Conservation (phyloP, 1,284 basidiomycete species). For the Tremellales sp. region DNA sequence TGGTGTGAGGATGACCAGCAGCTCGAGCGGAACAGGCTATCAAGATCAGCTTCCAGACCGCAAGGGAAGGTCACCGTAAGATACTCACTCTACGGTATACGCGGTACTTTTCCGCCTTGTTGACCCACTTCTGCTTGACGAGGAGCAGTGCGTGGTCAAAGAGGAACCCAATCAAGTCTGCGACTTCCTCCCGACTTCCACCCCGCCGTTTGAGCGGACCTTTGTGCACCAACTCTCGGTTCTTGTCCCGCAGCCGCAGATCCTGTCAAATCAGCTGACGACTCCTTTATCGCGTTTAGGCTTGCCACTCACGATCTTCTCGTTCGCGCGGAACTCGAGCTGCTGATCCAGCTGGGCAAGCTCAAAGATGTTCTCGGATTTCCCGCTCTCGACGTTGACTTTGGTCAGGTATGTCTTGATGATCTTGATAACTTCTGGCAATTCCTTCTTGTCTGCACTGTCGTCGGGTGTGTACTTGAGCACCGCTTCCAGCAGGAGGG, state of each 20-base stretch:
- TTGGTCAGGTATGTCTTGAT: slow-evolving; percentile 79
- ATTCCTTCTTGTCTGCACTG: slow-evolving; percentile 74
- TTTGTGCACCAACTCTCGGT: slow-evolving; percentile 88
- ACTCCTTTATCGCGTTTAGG: neutral
- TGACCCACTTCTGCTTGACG: slow-evolving; percentile 81
- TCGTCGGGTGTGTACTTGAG: slow-evolving; percentile 90
- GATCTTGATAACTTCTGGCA: slow-evolving; percentile 75
- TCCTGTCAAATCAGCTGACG: slow-evolving; percentile 60
- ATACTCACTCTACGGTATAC: slow-evolving; percentile 84
- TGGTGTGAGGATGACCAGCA: slow-evolving; percentile 77
- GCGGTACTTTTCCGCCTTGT: slow-evolving; percentile 87
- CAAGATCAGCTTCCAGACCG: neutral
- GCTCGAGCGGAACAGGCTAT: slow-evolving; percentile 92
- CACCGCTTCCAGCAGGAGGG: slow-evolving; percentile 86
- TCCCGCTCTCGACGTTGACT: slow-evolving; percentile 89
- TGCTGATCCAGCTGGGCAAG: slow-evolving; percentile 84
- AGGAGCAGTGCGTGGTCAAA: slow-evolving; percentile 97
- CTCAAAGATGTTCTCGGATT: slow-evolving; percentile 90
- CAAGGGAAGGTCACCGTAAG: too few species aligned
- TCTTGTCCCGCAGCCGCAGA: slow-evolving; percentile 77
- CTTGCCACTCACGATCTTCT: slow-evolving; percentile 67
- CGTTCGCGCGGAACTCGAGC: slow-evolving; percentile 76
- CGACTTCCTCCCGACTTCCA: slow-evolving; percentile 65
- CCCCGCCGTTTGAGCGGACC: slow-evolving; percentile 90
- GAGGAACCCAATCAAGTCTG: slow-evolving; percentile 88